phyloP scores from a whole-genome alignment of 176 grass and related monocot species.

The Tillandsia fasciculata region DNA sequence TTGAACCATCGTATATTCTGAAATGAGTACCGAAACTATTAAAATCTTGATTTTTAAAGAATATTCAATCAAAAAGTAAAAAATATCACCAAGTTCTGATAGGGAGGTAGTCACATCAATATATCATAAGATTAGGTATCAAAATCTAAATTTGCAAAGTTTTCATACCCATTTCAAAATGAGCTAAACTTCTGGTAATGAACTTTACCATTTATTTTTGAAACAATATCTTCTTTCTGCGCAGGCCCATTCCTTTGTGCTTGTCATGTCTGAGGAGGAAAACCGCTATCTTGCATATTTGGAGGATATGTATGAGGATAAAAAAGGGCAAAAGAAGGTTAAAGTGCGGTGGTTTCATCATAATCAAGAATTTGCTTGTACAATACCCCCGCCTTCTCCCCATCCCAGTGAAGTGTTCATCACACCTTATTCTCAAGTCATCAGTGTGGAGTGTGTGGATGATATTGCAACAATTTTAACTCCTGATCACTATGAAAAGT shows the following conservation, averaged over 20 bases:
- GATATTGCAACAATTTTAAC: constrained; percentile 83
- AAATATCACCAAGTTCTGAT: no score
- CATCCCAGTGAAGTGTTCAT: constrained; percentile 99
- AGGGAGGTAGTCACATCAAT: no score
- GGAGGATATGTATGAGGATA: constrained; percentile 99
- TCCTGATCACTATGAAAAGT: constrained; percentile 74
- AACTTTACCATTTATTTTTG: no score
- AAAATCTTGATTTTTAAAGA: neutral
- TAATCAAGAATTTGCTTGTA: constrained; percentile 83
- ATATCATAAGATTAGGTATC: no score
- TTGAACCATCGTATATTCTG: no score
- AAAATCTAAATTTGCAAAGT: no score
- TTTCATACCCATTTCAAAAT: no score
- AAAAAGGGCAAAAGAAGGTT: constrained; percentile 94
- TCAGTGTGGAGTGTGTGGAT: constrained; percentile 99
- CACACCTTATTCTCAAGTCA: constrained; percentile 95
- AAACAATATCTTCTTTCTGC: constrained; percentile 17
- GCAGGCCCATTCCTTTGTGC: constrained; percentile 78
- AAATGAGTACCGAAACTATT: neutral
- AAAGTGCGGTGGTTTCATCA: constrained; percentile 99
- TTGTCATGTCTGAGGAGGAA: constrained; percentile 91
- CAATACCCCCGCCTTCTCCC: constrained; percentile 80
- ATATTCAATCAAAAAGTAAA: no score
- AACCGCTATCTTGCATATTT: constrained; percentile 90
- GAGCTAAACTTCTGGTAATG: no score